Conservation (phyloP, 2,329 filamentous ascomycete genomes). For the Fusarium multiceps region DNA sequence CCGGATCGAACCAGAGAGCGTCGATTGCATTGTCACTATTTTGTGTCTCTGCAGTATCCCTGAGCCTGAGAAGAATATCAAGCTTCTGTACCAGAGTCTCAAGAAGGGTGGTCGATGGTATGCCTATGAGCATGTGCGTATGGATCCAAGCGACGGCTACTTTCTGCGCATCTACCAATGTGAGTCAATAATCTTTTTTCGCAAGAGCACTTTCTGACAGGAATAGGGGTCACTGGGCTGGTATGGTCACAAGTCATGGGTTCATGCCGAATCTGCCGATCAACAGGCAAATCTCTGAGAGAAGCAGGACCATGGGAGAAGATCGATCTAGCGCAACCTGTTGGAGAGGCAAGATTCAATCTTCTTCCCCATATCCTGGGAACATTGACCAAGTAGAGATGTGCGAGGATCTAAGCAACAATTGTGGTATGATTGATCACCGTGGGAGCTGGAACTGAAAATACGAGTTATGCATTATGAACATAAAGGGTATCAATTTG, state of each 20-base stretch:
- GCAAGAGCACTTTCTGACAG: constrained; percentile 6
- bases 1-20: constrained; percentile 61
- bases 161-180: constrained; percentile 62
- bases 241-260: constrained; percentile 65
- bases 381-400: constrained; percentile 61
- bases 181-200: constrained; percentile 49
- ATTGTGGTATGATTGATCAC: no score
- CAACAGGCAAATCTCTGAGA: constrained; percentile 59
- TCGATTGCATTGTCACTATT: constrained; percentile 70
- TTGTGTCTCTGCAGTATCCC: constrained; percentile 74
- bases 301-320: constrained; percentile 63
- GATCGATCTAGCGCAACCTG: constrained; percentile 59
- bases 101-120: constrained; percentile 73
- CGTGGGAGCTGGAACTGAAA: neutral
- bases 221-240: constrained; percentile 60
- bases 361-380: constrained; percentile 63
- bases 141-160: constrained; percentile 51
- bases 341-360: constrained; percentile 56
- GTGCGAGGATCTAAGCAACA: neutral
- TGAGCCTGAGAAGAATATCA: constrained; percentile 65
- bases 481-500: constrained; percentile 42
- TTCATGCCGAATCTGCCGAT: constrained; percentile 63
- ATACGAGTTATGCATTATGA: constrained; percentile 14
- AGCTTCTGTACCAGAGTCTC: constrained; percentile 66
- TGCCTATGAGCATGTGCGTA: constrained; percentile 69